Percentiles rank a stretch among this genome's conserved stretches.
Evolutionary conservation across 805 yeast genomes (phyloP).

Genomic region (Candida ficus): DNA sequence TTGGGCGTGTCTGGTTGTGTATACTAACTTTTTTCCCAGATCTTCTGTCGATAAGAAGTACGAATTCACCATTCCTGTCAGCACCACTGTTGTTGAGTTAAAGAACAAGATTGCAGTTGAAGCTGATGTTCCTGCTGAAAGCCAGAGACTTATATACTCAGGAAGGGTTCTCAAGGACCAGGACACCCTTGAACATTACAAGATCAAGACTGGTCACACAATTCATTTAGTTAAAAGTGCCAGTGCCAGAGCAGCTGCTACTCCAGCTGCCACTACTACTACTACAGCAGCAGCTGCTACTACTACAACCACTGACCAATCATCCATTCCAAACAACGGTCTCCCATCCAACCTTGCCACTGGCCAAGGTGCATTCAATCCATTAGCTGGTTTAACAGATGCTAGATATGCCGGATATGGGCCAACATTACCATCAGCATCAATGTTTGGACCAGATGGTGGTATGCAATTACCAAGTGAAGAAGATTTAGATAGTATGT

Average conservation of each 20-base stretch:
- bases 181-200: conserved; percentile 69
- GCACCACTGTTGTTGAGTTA: conserved; percentile 58
- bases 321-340: conserved; percentile 36
- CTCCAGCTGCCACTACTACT: conserved; percentile 8
- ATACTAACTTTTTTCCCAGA: conserved; percentile 11
- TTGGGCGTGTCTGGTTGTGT: not conserved
- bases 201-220: conserved; percentile 81
- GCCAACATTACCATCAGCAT: conserved; percentile 78
- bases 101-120: conserved; percentile 58
- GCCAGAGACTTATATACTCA: conserved; percentile 86
- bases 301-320: conserved; percentile 23
- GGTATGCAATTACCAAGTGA: conserved; percentile 73
- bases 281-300: conserved; percentile 36
- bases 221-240: conserved; percentile 88
- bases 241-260: conserved; percentile 33
- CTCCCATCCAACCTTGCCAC: conserved; percentile 76
- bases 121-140: conserved; percentile 64
- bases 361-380: conserved; percentile 86
- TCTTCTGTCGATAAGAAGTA: conserved; percentile 74
- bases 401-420: conserved; percentile 90
- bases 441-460: conserved; percentile 92
- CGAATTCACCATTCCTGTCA: conserved; percentile 50
- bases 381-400: conserved; percentile 87
- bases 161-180: conserved; percentile 89
- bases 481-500: conserved; percentile 66